Percentiles rank a stretch among this genome's conserved stretches.
Conservation (phyloP, 768 basidiomycete genomes). For the Suillus fuscotomentosus region DNA sequence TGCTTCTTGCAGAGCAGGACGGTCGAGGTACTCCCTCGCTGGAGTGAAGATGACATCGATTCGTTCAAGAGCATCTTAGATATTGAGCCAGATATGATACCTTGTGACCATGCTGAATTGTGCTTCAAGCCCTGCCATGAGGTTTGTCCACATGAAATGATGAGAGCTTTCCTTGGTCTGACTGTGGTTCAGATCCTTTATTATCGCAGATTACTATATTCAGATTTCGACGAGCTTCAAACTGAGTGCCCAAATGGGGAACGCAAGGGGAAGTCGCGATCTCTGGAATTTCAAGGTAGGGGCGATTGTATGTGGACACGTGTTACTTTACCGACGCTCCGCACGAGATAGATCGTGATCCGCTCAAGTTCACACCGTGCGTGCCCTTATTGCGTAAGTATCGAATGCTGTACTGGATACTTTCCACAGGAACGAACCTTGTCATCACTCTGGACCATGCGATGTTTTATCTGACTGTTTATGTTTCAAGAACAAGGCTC, state of each 20-base stretch:
- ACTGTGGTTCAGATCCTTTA: conserved; percentile 20
- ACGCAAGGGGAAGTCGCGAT: conserved; percentile 10
- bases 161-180: neutral
- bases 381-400: conserved; percentile 5
- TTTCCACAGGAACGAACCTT: conserved; percentile 44
- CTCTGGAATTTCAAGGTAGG: conserved; percentile 22
- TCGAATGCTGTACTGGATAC: neutral
- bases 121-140: conserved; percentile 61
- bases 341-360: conserved; percentile 8
- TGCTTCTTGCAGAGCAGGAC: conserved; percentile 23
- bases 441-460: conserved; percentile 59
- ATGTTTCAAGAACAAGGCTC: conserved; percentile 49
- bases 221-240: neutral
- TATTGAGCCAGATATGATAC: conserved; percentile 41
- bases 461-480: conserved; percentile 38
- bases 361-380: conserved; percentile 13
- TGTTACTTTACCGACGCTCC: conserved; percentile 15
- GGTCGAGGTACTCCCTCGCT: conserved; percentile 28
- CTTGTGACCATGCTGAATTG: conserved; percentile 56
- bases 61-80: conserved; percentile 39
- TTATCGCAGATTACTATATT: conserved; percentile 15
- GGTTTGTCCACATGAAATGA: conserved; percentile 30
- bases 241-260: neutral
- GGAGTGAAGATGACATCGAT: conserved; percentile 40
- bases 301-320: conserved; percentile 14